Evolutionary conservation across 495 filamentous ascomycete genomes (phyloP), one percentile per base, ranked within the genome.

Genomic region (Aspergillus panamensis): DNA sequence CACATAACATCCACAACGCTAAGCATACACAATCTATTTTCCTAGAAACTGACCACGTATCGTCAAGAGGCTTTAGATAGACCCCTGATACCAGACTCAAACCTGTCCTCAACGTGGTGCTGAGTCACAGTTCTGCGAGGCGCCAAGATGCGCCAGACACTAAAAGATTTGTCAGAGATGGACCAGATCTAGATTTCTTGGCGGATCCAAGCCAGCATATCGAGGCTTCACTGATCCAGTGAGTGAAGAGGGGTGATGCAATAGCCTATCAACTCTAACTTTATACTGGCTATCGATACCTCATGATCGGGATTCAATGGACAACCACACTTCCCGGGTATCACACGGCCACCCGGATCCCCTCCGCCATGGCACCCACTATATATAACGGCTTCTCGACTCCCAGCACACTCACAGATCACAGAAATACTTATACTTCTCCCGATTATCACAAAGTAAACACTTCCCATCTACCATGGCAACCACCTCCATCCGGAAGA

Each of bases 401-500:
- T 45, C n/a, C 17, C 8, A 20, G 42, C 42, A 20, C n/a, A n/a
- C n/a, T n/a, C n/a, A n/a, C n/a, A n/a, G n/a, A n/a, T n/a, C n/a
- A n/a, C n/a, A 45, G 42, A 6, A 20, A 45, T 6, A 17, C 16
- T n/a, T n/a, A n/a, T n/a, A n/a, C n/a, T 20, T 20, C 17, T 10
- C 42, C 16, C 42, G 42, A 45, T 20, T 45, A 2, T 20, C 42
- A 29, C 20, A 31, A 0, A 29, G 5, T 20, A 31, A 3, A 19
- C 42, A 37, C 6, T 6, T 39, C n/a, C 31, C 25, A 29, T 49
- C 47, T 13, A 49, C 20, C 7, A 30, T 16, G 12, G 25, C 42
- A 45, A 45, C 25, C 20, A 30, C 47, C 12, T 49, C 47, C 10
- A 29, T n/a, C 32, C 54, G 10, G 32, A 57, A 35, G 20, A 44